Percentiles rank a stretch among this genome's conserved stretches.
Conservation (phyloP, 2,329 filamentous ascomycete genomes). For the Ascocoryne sarcoides region DNA sequence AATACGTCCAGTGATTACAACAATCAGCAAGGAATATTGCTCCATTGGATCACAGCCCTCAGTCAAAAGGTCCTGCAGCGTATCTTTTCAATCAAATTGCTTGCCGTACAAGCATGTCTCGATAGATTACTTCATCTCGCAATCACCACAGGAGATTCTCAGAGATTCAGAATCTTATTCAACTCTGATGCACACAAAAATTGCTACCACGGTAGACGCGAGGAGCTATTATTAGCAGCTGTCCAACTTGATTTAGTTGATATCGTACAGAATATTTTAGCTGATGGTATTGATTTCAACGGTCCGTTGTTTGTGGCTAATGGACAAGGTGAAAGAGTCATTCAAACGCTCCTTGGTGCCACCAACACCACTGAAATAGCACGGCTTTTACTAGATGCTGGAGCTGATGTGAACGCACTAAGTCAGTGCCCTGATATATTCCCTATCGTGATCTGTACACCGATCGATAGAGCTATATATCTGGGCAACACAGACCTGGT, state of each 20-base stretch:
- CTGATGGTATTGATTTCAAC: background rate
- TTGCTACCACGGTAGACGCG: background rate
- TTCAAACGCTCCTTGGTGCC: too few species aligned
- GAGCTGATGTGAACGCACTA: background rate
- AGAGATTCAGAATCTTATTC: background rate
- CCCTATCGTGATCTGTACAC: background rate
- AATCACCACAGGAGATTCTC: background rate
- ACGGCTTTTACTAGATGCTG: background rate
- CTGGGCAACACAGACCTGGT: background rate
- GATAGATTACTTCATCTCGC: background rate
- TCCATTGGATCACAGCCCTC: too few species aligned
- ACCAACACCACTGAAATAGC: background rate
- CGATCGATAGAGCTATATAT: background rate
- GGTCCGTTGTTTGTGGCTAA: too few species aligned
- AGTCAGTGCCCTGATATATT: background rate
- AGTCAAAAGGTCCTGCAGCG: too few species aligned
- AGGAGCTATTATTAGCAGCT: background rate
- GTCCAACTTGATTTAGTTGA: background rate
- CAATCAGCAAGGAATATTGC: too few species aligned
- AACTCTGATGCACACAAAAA: background rate
- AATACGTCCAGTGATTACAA: too few species aligned
- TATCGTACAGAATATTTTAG: background rate
- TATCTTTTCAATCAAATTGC: too few species aligned
- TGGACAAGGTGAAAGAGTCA: too few species aligned
- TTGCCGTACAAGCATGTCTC: too few species aligned